Evolutionary conservation across 139 green algal genomes (phyloP).

Genomic region (Ettlia oleoabundans): DNA sequence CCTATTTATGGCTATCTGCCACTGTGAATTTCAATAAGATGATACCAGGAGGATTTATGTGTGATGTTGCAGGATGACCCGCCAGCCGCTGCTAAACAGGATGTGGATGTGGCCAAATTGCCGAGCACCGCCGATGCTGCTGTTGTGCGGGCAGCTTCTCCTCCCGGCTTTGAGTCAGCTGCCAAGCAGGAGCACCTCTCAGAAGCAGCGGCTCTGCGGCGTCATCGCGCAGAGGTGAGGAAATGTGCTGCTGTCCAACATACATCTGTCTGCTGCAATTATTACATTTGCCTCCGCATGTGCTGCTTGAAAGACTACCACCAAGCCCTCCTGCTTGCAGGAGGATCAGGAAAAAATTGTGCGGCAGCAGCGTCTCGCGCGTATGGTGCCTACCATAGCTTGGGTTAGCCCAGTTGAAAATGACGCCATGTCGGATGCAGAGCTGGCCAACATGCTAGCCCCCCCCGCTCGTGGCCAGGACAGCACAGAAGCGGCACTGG

Average conservation of each 20-base stretch:
- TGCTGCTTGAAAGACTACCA: too few relatives aligned
- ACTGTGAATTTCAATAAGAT: too few relatives aligned
- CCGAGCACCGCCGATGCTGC: not conserved
- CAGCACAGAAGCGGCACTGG: not conserved
- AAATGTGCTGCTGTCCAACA: too few relatives aligned
- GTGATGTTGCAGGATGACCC: conserved; percentile 27
- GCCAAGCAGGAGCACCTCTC: conserved; percentile 49
- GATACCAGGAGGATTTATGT: too few relatives aligned
- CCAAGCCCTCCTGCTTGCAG: conserved; percentile 4
- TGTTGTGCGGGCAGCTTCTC: not conserved
- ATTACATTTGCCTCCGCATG: too few relatives aligned
- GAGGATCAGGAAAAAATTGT: conserved; percentile 31
- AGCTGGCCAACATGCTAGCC: not conserved
- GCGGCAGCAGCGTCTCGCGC: conserved; percentile 1
- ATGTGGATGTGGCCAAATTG: conserved; percentile 1
- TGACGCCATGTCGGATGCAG: not conserved
- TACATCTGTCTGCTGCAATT: too few relatives aligned
- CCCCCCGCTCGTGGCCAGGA: conserved; percentile 1
- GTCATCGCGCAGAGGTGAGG: conserved; percentile 20
- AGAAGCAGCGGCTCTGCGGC: conserved; percentile 39
- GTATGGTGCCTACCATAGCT: conserved; percentile 25
- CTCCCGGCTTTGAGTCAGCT: conserved; percentile 38
- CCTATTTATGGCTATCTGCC: too few relatives aligned
- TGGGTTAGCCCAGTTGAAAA: conserved; percentile 34
- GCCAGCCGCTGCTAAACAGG: conserved; percentile 19